phyloP scores from a whole-genome alignment of 2,329 filamentous ascomycete species.

The Sclerotinia minor region DNA sequence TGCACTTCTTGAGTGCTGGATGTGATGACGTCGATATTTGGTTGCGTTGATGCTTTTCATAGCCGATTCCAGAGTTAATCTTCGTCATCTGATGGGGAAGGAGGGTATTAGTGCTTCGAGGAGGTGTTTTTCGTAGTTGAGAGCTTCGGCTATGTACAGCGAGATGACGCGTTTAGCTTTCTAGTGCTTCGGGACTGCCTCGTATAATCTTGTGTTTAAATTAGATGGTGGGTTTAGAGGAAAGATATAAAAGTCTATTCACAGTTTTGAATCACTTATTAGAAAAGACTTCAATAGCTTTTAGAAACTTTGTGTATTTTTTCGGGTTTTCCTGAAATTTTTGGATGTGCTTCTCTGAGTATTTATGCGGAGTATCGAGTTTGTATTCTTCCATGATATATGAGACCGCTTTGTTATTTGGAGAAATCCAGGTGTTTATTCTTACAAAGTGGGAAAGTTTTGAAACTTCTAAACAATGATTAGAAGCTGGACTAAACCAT shows the following conservation, averaged over 20 bases:
- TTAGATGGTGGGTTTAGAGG: background rate
- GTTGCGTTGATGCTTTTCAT: constrained; percentile 51
- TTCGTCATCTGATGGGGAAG: constrained; percentile 46
- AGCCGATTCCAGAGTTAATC: constrained; percentile 47
- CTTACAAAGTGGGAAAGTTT: constrained; percentile 48
- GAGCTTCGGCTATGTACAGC: constrained; percentile 50
- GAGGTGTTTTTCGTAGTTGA: constrained; percentile 52
- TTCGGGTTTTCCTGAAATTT: constrained; percentile 50
- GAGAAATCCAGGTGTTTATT: constrained; percentile 48
- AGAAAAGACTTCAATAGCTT: constrained; percentile 47
- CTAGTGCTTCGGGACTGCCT: constrained; percentile 13
- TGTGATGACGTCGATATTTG: constrained; percentile 53
- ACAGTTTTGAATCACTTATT: constrained; percentile 38
- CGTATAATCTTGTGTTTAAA: constrained; percentile 1
- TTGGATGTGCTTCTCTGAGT: constrained; percentile 47
- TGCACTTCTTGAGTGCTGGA: constrained; percentile 48
- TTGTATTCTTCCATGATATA: constrained; percentile 32
- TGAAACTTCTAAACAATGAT: constrained; percentile 40
- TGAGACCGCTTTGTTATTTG: constrained; percentile 41
- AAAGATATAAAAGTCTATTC: rapidly evolving
- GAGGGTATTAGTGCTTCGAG: constrained; percentile 49
- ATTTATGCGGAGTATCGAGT: constrained; percentile 43
- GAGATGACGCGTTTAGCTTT: constrained; percentile 22
- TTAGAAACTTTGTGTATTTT: constrained; percentile 50
- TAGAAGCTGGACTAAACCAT: background rate